Conservation (phyloP, 2,329 filamentous ascomycete genomes). For the Septoria linicola region DNA sequence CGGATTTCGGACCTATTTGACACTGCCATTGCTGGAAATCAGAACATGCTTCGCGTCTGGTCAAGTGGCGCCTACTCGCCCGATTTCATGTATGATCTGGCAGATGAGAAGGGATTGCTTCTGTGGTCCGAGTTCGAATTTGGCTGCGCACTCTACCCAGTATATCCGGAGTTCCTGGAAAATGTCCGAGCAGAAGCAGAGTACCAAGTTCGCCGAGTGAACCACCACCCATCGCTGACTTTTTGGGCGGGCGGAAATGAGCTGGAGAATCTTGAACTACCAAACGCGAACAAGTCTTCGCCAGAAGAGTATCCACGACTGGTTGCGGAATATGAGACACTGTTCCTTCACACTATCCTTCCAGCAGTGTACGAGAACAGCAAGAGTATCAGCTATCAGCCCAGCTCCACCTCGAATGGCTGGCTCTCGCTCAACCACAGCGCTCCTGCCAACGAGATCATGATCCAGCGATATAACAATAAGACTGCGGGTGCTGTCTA, state of each 20-base stretch:
- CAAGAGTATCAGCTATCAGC: slow-evolving; percentile 60
- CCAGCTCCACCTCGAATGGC: slow-evolving; percentile 60
- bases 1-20: slow-evolving; percentile 56
- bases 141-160: slow-evolving; percentile 60
- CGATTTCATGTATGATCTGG: slow-evolving; percentile 63
- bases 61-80: slow-evolving; percentile 58
- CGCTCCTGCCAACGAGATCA: slow-evolving; percentile 46
- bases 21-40: slow-evolving; percentile 57
- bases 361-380: slow-evolving; percentile 59
- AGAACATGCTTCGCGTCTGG: slow-evolving; percentile 66
- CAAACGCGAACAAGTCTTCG: slow-evolving; percentile 39
- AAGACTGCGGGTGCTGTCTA: slow-evolving; percentile 54
- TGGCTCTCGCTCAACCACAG: slow-evolving; percentile 57
- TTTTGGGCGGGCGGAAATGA: slow-evolving; percentile 54
- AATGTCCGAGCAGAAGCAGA: slow-evolving; percentile 57
- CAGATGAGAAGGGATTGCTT: slow-evolving; percentile 60
- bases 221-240: slow-evolving; percentile 54
- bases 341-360: slow-evolving; percentile 57
- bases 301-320: slow-evolving; percentile 48
- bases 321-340: slow-evolving; percentile 55
- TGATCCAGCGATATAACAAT: slow-evolving; percentile 59
- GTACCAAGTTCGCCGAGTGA: slow-evolving; percentile 61
- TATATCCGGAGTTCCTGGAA: slow-evolving; percentile 54
- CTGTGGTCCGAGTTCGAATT: slow-evolving; percentile 66
- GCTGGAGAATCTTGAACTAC: slow-evolving; percentile 57